Base-by-base conservation (phyloP, 257 asterid genomes). In the Fraxinus anomala region DNA sequence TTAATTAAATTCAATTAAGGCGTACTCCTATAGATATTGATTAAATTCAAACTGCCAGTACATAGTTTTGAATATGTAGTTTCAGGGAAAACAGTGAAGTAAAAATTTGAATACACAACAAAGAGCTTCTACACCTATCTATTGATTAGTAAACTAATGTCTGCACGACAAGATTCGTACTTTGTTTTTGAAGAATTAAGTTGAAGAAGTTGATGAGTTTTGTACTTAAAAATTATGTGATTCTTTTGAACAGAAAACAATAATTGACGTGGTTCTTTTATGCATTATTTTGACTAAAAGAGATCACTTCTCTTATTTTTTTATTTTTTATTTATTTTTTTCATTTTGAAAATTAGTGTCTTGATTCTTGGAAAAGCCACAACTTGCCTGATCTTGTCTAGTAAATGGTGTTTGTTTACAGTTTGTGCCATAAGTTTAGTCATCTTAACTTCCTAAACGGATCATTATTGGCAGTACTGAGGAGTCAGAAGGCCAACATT, bases 401-500 rank as follows among this genome's bases (percentile, higher is more conserved):
- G 31, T 26, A 9, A 28, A 40, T 72, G 16, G 39, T 37, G 30
- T 36, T 51, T 17, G 14, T 2, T 36, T 42, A 54, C 24, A n/a
- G 5, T 1, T 10, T 31, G 14, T 12, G 6, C 8, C 4, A 2
- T 56, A 16, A 21, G 9, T 6, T 36, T 33, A 59, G 74, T 51
- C 28, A 61, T 70, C 47, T 37, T 56, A 19, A 21, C 7, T 16
- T 59, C 72, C 34, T 21, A 40, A 65, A 73, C 6, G 47, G 6
- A 42, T 67, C 59, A 8, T 47, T 9, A 40, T 68, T 49, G 59
- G 34, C 72, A 68, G 72, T 26, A 54, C 63, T 26, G 76, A 47
- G 24, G 65, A 73, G 68, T 79, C 34, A 77, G 76, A 79, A 68
- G 70, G n/a, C 7, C 63, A 68, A 39, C 26, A 17, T 37, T 70